Evolutionary conservation across 441 rosid genomes (phyloP).

Genomic region (Mallotus repandus): DNA sequence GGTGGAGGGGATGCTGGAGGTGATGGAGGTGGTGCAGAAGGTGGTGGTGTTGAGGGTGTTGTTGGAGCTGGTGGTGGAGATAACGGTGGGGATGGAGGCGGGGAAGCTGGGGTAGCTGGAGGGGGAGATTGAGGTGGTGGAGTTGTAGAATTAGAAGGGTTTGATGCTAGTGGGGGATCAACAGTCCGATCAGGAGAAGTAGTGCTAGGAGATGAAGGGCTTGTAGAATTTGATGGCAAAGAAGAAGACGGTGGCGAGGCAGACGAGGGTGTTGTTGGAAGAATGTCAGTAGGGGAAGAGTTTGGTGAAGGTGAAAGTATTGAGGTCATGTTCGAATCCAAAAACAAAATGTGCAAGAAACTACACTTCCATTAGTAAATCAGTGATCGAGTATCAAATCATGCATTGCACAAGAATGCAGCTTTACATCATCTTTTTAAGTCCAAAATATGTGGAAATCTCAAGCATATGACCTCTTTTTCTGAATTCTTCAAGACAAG

Average conservation of each 20-base stretch:
- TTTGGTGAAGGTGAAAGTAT: constrained; percentile 36
- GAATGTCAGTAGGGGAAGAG: constrained; percentile 42
- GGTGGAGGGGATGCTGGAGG: constrained; percentile 39
- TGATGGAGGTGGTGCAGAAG: constrained; percentile 38
- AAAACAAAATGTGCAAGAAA: neutral
- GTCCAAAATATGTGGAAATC: constrained; percentile 1
- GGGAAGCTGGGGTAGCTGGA: constrained; percentile 25
- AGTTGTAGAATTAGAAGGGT: constrained; percentile 32
- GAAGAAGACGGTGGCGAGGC: constrained; percentile 26
- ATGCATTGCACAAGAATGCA: neutral
- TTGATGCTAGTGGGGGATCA: constrained; percentile 49
- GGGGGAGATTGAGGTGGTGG: constrained; percentile 54
- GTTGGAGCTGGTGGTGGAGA: constrained; percentile 41
- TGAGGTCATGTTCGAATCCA: constrained; percentile 34
- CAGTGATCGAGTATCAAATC: constrained; percentile 10
- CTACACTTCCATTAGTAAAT: constrained; percentile 13
- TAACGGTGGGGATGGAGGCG: constrained; percentile 36
- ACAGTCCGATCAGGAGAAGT: constrained; percentile 39
- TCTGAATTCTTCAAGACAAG: constrained; percentile 13
- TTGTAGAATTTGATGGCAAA: constrained; percentile 35
- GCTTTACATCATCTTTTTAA: neutral
- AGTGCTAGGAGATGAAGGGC: constrained; percentile 37
- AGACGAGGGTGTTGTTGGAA: constrained; percentile 36
- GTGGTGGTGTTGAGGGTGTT: constrained; percentile 36
- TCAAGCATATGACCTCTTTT: constrained; percentile 3